Base-by-base conservation (phyloP, 2,329 filamentous ascomycete species). In the Gaeumannomyces tritici region DNA sequence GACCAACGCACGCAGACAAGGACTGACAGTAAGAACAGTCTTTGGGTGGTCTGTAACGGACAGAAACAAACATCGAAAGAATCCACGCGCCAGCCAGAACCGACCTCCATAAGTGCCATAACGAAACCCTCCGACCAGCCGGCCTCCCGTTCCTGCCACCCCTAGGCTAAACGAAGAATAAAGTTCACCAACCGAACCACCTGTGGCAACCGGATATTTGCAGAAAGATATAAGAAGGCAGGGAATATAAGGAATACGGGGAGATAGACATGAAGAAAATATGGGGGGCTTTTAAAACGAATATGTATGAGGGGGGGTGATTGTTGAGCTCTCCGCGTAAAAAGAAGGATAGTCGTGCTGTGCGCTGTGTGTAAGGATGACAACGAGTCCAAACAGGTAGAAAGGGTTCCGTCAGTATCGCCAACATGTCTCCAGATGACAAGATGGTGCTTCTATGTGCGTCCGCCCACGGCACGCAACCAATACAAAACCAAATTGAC, bases 391-490 rank as follows among this genome's bases (percentile, higher is more conserved):
- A 51, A 24, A 51, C 42, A 21, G 42, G 18, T 2, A 56, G 12
- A 29, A 28, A 54, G 15, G 35, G 21, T 27, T 27, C 47, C 29
- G 33, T 29, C 18, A 12, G 26, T 54, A 54, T 56, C 28, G 59
- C 33, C 35, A 60, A 60, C 33, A 51, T 51, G 24, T 51, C 42
- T 51, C 42, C 9, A 60, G 26, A 60, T 60, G 27, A 15, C 59
- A 29, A 60, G 27, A 60, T 60, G 24, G 24, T 12, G 29, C 59
- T 60, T 60, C 59, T 60, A 60, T 60, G 59, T 60, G 35, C 59
- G 29, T 18, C 28, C 31, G 13, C 27, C 42, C 21, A 51, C 24
- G 8, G n/a, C 42, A 24, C 21, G 42, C 21, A 51, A n/a, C 21
- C 42, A 57, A 61, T 55, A 65, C 13, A 35, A 33, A 55, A 24